phyloP scores from a whole-genome alignment of 148 eudicot genomes.

The Chenopodium album region DNA sequence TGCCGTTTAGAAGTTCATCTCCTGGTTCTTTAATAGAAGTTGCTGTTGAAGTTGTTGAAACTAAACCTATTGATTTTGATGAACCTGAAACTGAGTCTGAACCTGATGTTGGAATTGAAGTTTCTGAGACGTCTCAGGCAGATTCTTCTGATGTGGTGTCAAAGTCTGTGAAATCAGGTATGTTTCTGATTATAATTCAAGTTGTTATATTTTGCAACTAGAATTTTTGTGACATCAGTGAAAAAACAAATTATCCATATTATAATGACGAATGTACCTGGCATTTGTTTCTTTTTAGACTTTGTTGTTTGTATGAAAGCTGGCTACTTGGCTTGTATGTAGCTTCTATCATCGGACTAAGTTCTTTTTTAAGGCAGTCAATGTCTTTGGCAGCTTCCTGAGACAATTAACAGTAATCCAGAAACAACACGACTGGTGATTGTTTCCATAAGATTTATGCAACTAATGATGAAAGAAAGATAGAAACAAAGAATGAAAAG shows the following conservation, averaged over 20 bases:
- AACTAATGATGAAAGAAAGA: background rate
- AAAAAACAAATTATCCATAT: background rate
- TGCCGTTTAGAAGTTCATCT: conserved; percentile 44
- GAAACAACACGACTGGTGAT: background rate
- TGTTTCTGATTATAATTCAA: background rate
- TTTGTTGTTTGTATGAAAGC: background rate
- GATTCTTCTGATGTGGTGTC: conserved; percentile 30
- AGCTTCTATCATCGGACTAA: background rate
- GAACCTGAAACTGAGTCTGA: conserved; percentile 7
- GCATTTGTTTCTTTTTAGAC: background rate
- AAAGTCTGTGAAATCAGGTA: conserved; percentile 47
- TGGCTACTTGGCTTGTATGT: background rate
- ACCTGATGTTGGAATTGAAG: conserved; percentile 17
- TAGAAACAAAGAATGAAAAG: background rate
- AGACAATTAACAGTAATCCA: background rate
- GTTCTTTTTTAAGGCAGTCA: background rate
- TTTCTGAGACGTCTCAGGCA: conserved; percentile 32
- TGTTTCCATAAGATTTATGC: background rate
- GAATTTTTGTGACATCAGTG: background rate
- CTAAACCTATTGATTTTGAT: conserved; percentile 29
- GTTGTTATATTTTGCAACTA: background rate
- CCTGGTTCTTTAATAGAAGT: conserved; percentile 35
- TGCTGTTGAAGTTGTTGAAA: conserved; percentile 25
- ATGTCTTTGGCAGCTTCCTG: background rate
- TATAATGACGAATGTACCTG: background rate